Percentiles rank a stretch among this genome's conserved stretches.
Evolutionary conservation across 228 moss, liverwort and hornwort genomes (phyloP).

Genomic region (Sphagnum magellanicum): DNA sequence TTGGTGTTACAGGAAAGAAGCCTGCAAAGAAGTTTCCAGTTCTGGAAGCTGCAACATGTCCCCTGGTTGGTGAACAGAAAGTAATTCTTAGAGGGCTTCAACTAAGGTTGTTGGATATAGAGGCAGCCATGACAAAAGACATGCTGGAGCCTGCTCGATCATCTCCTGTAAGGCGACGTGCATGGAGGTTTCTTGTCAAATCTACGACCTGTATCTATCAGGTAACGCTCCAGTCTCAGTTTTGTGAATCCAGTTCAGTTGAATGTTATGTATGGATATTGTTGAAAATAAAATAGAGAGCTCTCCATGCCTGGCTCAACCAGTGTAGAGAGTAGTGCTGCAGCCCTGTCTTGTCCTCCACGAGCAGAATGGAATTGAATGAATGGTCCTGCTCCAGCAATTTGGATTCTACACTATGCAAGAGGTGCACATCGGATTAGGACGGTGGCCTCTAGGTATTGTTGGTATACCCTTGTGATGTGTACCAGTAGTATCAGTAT

Average conservation of each 20-base stretch:
- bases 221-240: conserved; percentile 21
- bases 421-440: too few species aligned
- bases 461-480: too few species aligned
- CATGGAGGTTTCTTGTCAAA: conserved; percentile 84
- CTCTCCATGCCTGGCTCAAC: too few species aligned
- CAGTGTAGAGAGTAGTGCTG: too few species aligned
- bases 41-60: conserved; percentile 50
- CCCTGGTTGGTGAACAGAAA: conserved; percentile 50
- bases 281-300: not conserved
- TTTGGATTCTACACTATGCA: too few species aligned
- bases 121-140: conserved; percentile 63
- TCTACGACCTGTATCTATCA: conserved; percentile 68
- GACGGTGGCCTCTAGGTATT: too few species aligned
- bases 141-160: conserved; percentile 67
- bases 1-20: conserved; percentile 41
- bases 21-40: conserved; percentile 77
- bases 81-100: conserved; percentile 53
- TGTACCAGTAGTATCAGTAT: too few species aligned
- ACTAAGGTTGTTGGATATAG: conserved; percentile 74
- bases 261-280: not conserved
- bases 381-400: too few species aligned
- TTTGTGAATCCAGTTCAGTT: not conserved
- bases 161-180: conserved; percentile 60
- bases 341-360: too few species aligned
- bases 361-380: too few species aligned